phyloP scores from a whole-genome alignment of 257 asterid species.

The Primulina tabacum region DNA sequence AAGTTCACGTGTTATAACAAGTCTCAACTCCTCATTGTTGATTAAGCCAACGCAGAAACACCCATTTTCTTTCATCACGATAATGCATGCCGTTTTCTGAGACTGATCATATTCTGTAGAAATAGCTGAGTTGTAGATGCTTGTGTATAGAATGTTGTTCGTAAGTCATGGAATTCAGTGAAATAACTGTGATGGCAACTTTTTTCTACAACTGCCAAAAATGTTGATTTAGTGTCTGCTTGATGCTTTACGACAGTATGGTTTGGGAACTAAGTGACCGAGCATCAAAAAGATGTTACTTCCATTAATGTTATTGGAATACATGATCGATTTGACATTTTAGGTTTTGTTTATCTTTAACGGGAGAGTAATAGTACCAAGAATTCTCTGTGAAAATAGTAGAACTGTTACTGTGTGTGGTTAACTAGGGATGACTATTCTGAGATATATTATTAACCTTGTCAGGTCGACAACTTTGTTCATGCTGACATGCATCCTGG shows the following conservation, averaged over 20 bases:
- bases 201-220: neutral
- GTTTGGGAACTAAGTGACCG: neutral
- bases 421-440: conserved; percentile 5
- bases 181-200: neutral
- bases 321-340: neutral
- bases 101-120: neutral
- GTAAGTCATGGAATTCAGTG: neutral
- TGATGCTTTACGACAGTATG: neutral
- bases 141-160: neutral
- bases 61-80: too few relatives aligned
- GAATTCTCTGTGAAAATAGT: neutral
- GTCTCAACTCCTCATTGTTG: neutral
- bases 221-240: neutral
- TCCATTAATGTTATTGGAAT: neutral
- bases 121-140: neutral
- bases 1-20: conserved; percentile 1
- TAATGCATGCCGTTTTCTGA: neutral
- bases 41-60: neutral
- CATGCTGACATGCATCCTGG: conserved; percentile 95
- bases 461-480: conserved; percentile 77
- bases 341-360: neutral
- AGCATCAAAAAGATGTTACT: neutral
- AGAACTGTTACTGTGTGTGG: neutral
- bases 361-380: neutral
- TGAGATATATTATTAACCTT: conserved; percentile 24